A percentile compares a stretch with the other conserved stretches of the same genome.
Evolutionary conservation across 352 stramenopile genomes (phyloP).

Genomic region (Globisporangium nodosum): DNA sequence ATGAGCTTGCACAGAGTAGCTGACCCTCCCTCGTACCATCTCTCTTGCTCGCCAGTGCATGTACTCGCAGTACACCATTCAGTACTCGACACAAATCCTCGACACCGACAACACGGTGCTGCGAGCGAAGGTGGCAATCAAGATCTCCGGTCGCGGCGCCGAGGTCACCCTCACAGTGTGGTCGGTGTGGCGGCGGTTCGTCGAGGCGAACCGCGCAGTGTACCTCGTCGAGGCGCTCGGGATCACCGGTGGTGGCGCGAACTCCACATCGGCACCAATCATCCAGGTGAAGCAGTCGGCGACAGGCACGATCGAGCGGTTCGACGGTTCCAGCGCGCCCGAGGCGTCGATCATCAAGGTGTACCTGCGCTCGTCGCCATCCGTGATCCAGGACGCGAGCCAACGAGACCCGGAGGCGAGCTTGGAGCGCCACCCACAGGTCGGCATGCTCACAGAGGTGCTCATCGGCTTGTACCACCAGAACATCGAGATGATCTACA

Average conservation of each 20-base stretch:
- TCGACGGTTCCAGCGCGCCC: slow-evolving; percentile 7
- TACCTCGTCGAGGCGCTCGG: slow-evolving; percentile 14
- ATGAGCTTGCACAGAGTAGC: neutral
- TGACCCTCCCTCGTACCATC: neutral
- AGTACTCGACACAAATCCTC: slow-evolving; percentile 4
- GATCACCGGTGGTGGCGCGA: slow-evolving; percentile 10
- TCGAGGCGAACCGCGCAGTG: slow-evolving; percentile 5
- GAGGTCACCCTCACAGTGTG: slow-evolving; percentile 14
- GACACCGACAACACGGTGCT: slow-evolving; percentile 11
- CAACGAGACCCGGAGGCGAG: neutral
- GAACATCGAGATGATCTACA: slow-evolving; percentile 17
- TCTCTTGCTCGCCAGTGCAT: neutral
- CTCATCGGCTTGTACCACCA: slow-evolving; percentile 16
- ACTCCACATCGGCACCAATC: slow-evolving; percentile 1
- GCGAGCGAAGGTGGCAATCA: slow-evolving; percentile 11
- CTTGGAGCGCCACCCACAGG: slow-evolving; percentile 7
- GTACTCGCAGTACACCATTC: slow-evolving; percentile 1
- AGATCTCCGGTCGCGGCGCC: slow-evolving; percentile 9
- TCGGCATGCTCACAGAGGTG: slow-evolving; percentile 17
- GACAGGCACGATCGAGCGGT: slow-evolving; percentile 6
- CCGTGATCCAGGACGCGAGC: slow-evolving; percentile 13
- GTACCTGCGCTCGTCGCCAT: slow-evolving; percentile 12
- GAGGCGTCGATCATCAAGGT: slow-evolving; percentile 16
- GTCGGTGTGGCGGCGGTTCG: slow-evolving; percentile 11
- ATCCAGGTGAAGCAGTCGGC: slow-evolving; percentile 16